These are phyloP conservation scores for Beauveria varroae DNA, from an alignment of 2,329 filamentous ascomycete genomes.

Conservation along the genomic window DNA sequence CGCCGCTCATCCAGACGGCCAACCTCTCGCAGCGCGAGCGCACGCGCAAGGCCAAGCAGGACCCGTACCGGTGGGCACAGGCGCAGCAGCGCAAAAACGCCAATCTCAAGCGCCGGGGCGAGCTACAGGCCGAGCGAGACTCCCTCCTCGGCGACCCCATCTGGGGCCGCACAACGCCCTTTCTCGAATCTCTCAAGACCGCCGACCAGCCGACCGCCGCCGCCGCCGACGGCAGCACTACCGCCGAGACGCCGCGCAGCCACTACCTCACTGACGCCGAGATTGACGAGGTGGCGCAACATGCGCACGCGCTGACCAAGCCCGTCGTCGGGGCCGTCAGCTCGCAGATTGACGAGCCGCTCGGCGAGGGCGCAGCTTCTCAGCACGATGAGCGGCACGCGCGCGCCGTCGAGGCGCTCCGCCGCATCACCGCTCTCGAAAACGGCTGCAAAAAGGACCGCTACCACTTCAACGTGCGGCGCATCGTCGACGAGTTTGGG, in stretches of 20 bases:
- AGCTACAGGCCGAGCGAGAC: constrained; percentile 58
- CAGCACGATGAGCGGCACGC: constrained; percentile 50
- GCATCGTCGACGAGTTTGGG: constrained; percentile 82
- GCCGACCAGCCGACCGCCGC: constrained; percentile 38
- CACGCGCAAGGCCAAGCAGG: constrained; percentile 59
- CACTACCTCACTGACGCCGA: constrained; percentile 65
- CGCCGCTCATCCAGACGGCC: constrained; percentile 58
- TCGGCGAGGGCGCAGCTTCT: constrained; percentile 26
- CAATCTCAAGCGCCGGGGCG: constrained; percentile 67
- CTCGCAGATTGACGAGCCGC: constrained; percentile 32
- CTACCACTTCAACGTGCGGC: constrained; percentile 72
- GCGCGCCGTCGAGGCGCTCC: constrained; percentile 67
- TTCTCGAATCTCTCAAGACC: constrained; percentile 72
- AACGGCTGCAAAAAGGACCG: constrained; percentile 74
- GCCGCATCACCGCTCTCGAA: constrained; percentile 68
- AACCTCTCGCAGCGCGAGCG: constrained; percentile 55
- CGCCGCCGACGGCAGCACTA: background rate
- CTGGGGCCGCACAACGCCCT: constrained; percentile 70
- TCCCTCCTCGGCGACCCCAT: constrained; percentile 68
- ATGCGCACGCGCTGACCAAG: constrained; percentile 61
- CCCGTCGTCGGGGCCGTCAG: constrained; percentile 37
- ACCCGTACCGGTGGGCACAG: constrained; percentile 78
- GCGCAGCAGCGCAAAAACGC: constrained; percentile 76
- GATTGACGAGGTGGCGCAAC: constrained; percentile 56
- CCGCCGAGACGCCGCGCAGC: constrained; percentile 52